Base-by-base conservation (phyloP, 177 flowering plant genomes). In the Vitis hybrid region DNA sequence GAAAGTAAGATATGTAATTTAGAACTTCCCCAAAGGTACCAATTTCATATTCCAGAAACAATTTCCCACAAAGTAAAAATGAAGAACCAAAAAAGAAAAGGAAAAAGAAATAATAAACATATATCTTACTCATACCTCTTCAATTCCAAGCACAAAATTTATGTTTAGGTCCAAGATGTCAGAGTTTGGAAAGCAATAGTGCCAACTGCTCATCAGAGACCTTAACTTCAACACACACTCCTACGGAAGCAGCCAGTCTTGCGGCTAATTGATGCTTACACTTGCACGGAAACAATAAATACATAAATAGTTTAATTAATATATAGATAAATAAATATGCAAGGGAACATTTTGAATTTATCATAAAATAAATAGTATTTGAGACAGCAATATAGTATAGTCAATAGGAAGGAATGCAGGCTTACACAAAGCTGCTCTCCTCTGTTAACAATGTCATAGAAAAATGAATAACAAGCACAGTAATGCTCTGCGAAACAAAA, bases 181-280 rank as follows among this genome's bases (percentile, higher is more conserved):
- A 94, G 65, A 94, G 82, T 56, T 81, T 80, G 58, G 90, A 86
- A 63, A 93, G 90, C 68, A 93, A 67, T 9, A 88, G 15, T 0
- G 98, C 98, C 35, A 95, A 84, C 74, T 89, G 80, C 78, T 95
- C 96, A 80, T 94, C 98, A 24, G 98, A 79, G 60, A 94, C 88
- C 80, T 87, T 82, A 61, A 87, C 87, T 68, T 94, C 97, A 50
- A 82, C 48, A 75, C 86, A 93, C 17, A 80, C 75, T 62, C 93
- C 91, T 9, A 90, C 64, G 17, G 92, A 77, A 11, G 79, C 81
- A 59, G 99, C 97, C 66, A 94, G 88, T 68, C 93, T 88, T 18
- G 97, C 97, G 69, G 98, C 99, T 69, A 94, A 76, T 75, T 91
- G 98, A 84, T 94, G 99, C 87, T 94, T 94, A 77, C 99, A 94